These are phyloP conservation scores for Collybiopsis confluens DNA, from an alignment of 768 basidiomycete species.

Conservation along the genomic window DNA sequence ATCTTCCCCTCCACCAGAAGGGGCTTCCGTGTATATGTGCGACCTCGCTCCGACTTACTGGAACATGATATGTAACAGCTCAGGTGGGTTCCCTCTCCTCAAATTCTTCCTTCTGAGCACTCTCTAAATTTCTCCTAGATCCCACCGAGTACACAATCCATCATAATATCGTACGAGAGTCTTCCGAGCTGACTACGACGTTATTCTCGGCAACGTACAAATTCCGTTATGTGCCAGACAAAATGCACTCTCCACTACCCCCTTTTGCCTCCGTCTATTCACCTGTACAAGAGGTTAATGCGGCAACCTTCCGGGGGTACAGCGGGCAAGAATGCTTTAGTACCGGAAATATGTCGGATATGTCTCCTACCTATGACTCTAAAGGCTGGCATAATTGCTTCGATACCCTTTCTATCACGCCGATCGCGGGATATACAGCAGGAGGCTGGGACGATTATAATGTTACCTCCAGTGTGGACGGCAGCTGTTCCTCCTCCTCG, in stretches of 20 bases:
- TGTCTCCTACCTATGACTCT: background rate
- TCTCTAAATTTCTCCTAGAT: slow-evolving; percentile 34
- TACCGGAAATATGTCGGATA: background rate
- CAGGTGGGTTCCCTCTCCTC: slow-evolving; percentile 37
- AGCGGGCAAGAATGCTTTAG: background rate
- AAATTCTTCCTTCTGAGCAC: background rate
- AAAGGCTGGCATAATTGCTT: background rate
- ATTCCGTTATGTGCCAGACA: slow-evolving; percentile 38
- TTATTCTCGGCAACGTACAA: slow-evolving; percentile 59
- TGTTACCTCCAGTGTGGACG: background rate
- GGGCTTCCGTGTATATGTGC: slow-evolving; percentile 51
- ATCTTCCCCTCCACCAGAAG: slow-evolving; percentile 15
- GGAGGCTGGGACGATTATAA: background rate
- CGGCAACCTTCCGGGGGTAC: background rate
- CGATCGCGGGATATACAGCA: background rate
- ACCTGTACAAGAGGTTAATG: slow-evolving; percentile 11
- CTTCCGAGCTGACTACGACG: slow-evolving; percentile 12
- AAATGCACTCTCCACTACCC: slow-evolving; percentile 6
- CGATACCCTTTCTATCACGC: background rate
- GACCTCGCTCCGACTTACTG: slow-evolving; percentile 62
- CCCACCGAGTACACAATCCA: slow-evolving; percentile 62
- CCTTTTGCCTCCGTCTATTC: slow-evolving; percentile 36
- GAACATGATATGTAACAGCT: slow-evolving; percentile 49
- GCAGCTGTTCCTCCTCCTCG: background rate
- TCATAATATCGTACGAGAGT: slow-evolving; percentile 51